phyloP scores from a whole-genome alignment of 116 monocot genomes.

The Dioscorea cayenensis region DNA sequence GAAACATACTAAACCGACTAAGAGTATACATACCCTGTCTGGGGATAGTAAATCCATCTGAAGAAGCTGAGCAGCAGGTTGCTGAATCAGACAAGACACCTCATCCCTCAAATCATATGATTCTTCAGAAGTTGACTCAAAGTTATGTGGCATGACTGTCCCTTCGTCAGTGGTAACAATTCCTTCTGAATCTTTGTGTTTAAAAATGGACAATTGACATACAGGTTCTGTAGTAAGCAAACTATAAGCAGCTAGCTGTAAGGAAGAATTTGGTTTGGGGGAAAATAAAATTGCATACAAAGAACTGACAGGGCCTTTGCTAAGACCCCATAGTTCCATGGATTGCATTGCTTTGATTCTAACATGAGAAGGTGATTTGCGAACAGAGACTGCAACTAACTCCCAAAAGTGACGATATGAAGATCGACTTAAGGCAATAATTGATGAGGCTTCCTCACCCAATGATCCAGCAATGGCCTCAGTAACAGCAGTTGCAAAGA shows the following conservation, averaged over 20 bases:
- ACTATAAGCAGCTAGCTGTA: slow-evolving; percentile 73
- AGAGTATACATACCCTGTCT: slow-evolving; percentile 48
- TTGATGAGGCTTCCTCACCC: slow-evolving; percentile 39
- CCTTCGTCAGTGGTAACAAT: slow-evolving; percentile 18
- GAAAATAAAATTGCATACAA: slow-evolving; percentile 88
- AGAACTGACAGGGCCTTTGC: slow-evolving; percentile 57
- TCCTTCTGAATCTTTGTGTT: slow-evolving; percentile 29
- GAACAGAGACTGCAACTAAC: slow-evolving; percentile 60
- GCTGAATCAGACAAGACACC: slow-evolving; percentile 58
- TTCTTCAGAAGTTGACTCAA: slow-evolving; percentile 36
- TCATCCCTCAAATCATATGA: slow-evolving; percentile 64
- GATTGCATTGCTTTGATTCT: slow-evolving; percentile 53
- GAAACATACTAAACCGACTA: not conserved
- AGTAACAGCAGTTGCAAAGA: slow-evolving; percentile 66
- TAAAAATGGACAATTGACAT: slow-evolving; percentile 41
- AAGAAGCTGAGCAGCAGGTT: slow-evolving; percentile 40
- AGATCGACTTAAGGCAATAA: slow-evolving; percentile 57
- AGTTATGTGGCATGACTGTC: slow-evolving; percentile 6
- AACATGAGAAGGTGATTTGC: slow-evolving; percentile 47
- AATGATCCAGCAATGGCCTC: slow-evolving; percentile 73
- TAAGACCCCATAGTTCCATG: slow-evolving; percentile 93
- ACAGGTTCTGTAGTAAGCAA: slow-evolving; percentile 68
- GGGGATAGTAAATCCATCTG: slow-evolving; percentile 49
- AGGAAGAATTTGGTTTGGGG: slow-evolving; percentile 38
- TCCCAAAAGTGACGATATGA: slow-evolving; percentile 66